Evolutionary conservation across 164 flowering plant genomes (phyloP), one percentile per base, ranked within the genome.

Genomic region (Annona cherimola): DNA sequence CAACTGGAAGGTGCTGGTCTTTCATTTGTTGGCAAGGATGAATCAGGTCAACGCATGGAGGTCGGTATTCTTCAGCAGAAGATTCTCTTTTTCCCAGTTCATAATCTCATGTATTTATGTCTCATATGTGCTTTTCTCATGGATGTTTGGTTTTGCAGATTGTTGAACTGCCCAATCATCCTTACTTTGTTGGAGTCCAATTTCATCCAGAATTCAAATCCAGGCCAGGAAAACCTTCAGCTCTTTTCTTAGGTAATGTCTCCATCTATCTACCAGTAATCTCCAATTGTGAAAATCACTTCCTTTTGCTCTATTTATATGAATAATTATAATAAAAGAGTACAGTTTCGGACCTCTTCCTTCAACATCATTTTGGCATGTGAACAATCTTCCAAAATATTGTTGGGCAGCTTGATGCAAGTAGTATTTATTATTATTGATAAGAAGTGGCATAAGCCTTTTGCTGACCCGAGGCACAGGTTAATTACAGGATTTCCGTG

Each of bases 191-290:
- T 69, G 99, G 96, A 14, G 98, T 81, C 75, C 99, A 95, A 72
- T 95, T 93, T 74, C 98, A 95, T 79, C 99, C 99, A 5, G 99
- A 95, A 73, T 93, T 90, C 74, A 93, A 89, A 74, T 91, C 99
- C 43, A 87, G 98, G 71, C 98, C 99, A 11, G 94, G 91, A 68
- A 89, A 83, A 70, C 98, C 99, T 72, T 93, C 98, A 65, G 83
- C 96, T 40, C 79, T 87, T 5, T 95, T 95, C 81, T 80, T 89
- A 83, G 99, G 99, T 95, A 86, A 55, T 61, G 76, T 2, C 46
- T 55, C 57, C 1, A 50, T 50, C 35, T 26, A 26, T 26, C 35
- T 26, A 26, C 35, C 35, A 26, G 35, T 26, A 26, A 26, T 26
- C 35, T 26, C 35, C 35, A 26, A 26, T 26, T 26, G 35, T 26